Base-by-base conservation (phyloP, 331 rosid genomes). In the Saraca asoca region DNA sequence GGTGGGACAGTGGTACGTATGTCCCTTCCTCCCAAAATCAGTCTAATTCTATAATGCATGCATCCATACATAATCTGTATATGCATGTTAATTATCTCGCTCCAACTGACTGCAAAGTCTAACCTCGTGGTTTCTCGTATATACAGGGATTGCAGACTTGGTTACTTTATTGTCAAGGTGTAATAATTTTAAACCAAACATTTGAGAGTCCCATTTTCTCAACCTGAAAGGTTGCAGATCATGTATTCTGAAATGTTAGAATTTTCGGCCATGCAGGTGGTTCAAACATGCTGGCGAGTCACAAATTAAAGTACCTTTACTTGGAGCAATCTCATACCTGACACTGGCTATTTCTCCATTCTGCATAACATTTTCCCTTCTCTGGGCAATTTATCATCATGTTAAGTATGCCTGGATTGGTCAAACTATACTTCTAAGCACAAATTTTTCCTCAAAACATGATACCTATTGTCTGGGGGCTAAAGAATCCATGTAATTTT, bases 71-170 rank as follows among this genome's bases (percentile, higher is more conserved):
- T n/a, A n/a, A n/a, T n/a, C n/a, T n/a, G n/a, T n/a, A n/a, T n/a
- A n/a, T n/a, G n/a, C n/a, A 42, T 41, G 69, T 60, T 31, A 64
- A 24, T 24, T 24, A 24, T 3, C 45, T 51, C 72, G 20, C 2
- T 58, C 56, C 12, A 62, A 41, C 45, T 18, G 61, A 75, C 51
- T 51, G n/a, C n/a, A n/a, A n/a, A n/a, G n/a, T n/a, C 70, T 80
- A 66, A 84, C 71, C 57, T 51, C 46, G 17, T 52, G 39, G 55
- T 80, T 78, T 71, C 53, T 58, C 81, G 79, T 70, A 58, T 66
- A 44, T 80, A 74, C 85, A 94, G 99, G 99, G 99, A 7, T 83
- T 94, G 83, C 97, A 86, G 80, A 94, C 96, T 73, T 90, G 91
- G 95, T 86, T 59, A 90, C 99, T 10, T 64, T 93, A 64, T 71